A percentile compares a stretch with the other conserved stretches of the same genome.
Evolutionary conservation across 129 eudicot species (phyloP).

Genomic region (Centrapalus pauciflorus): DNA sequence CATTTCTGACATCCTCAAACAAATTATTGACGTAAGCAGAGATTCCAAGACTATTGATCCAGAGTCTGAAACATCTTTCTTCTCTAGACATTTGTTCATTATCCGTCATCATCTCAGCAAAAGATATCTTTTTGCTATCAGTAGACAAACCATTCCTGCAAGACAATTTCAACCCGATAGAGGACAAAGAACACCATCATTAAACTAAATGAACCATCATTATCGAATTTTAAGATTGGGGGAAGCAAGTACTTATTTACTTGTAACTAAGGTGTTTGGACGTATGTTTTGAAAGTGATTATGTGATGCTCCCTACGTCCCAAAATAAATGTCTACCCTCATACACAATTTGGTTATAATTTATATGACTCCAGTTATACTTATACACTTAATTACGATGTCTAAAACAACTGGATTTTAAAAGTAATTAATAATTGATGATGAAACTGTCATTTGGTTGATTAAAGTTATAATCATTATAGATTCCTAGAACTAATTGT

Average conservation of each 20-base stretch:
- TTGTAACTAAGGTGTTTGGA: neutral
- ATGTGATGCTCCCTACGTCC: neutral
- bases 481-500: no score
- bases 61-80: conserved; percentile 85
- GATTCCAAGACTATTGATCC: conserved; percentile 95
- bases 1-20: conserved; percentile 94
- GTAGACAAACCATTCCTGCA: conserved; percentile 83
- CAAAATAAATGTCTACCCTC: no score
- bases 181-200: neutral
- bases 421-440: no score
- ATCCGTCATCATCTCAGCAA: conserved; percentile 99
- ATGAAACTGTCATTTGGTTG: no score
- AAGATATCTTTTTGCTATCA: conserved; percentile 77
- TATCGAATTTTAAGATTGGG: neutral
- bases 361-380: no score
- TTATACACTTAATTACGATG: no score
- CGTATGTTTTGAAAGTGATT: neutral
- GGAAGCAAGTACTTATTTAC: conserved; percentile 2
- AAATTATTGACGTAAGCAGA: conserved; percentile 71
- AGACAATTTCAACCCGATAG: neutral
- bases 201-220: neutral
- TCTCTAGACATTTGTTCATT: conserved; percentile 89
- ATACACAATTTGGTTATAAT: no score
- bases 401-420: no score
- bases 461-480: no score